Evolutionary conservation across 805 yeast genomes (phyloP), one percentile per base, ranked within the genome.

Genomic region (Kazachstania viticola): DNA sequence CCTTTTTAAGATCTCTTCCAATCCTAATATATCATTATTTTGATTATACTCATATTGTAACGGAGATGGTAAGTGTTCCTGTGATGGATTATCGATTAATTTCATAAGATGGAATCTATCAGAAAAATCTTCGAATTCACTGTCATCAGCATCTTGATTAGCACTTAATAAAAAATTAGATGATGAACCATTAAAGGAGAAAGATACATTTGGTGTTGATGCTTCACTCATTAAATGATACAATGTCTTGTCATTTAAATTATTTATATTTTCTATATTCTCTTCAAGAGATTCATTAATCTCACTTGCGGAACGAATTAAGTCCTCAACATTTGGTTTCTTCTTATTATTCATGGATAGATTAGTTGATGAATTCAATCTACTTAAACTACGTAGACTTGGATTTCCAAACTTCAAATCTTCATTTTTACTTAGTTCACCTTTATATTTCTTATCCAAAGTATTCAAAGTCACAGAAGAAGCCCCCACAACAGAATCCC

Each of bases 141-240:
- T 17, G 9, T 23, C 19, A 14, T 19, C 28, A 14, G 24, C 27
- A 17, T 16, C 14, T 7, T 23, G 25, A 5, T 33, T 28, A n/a
- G 47, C 58, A 32, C 54, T 51, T 26, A 52, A 32, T 14, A 40
- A 48, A 24, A 52, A 52, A 30, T 52, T 52, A 3, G 53, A 46
- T 7, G 22, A 19, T 8, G 9, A 8, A 19, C 9, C 22, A 19
- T 19, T 19, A 7, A 7, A 8, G 7, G 22, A 19, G 11, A 19
- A 8, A 11, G 7, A 7, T 8, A 7, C 22, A 8, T 19, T 19
- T 19, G 22, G 22, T n/a, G n/a, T n/a, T n/a, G n/a, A n/a, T n/a
- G n/a, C n/a, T n/a, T n/a, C n/a, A n/a, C n/a, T n/a, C n/a, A n/a
- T n/a, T n/a, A n/a, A n/a, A 19, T 19, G 7, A 11, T 8, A 19